Evolutionary conservation across 2,329 filamentous ascomycete genomes (phyloP), one percentile per base, ranked within the genome.

Genomic region (Verticillium longisporum): DNA sequence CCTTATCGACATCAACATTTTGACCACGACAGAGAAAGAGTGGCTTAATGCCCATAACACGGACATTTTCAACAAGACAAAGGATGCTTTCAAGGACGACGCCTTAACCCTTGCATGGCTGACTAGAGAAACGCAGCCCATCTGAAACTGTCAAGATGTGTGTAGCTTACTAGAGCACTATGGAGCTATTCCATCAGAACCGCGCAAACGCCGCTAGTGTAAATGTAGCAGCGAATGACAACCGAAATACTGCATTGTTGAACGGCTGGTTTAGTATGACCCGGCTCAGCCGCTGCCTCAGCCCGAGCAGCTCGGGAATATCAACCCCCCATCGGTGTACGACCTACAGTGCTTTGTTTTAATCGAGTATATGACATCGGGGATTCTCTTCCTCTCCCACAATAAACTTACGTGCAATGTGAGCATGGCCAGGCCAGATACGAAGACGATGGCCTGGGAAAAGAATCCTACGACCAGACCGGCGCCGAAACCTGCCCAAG

Each of bases 11-110:
- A 78, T 83, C 60, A 80, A 73, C 58, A 78, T 97, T 37, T 77
- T 99, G 66, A 92, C 87, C 0, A 78, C 80, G 4, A 80, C 78
- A 13, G 95, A 99, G 78, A 90, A 88, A 77, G 76, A 83, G 63
- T 99, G 94, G 91, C 77, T 99, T 66, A 96, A 98, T 69, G 82
- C 86, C 53, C 96, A 96, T 72, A 90, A 97, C 72, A 77, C 81
- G 37, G 88, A 95, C 72, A 88, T 99, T 15, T 84, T 87, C 73
- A 84, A 89, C 62, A 97, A 95, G 81, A 97, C 92, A 4, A 86
- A 86, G 71, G 80, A 78, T 18, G 92, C 85, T 74, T 94, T 99
- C 68, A 79, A 88, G 65, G 79, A 85, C 2, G 92, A 96, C 71
- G 77, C 86, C 57, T 72, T 89, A 67, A 90, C 91, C 1, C 77